Base-by-base conservation (phyloP, 768 basidiomycete species). In the Tubosaeta sp. region DNA sequence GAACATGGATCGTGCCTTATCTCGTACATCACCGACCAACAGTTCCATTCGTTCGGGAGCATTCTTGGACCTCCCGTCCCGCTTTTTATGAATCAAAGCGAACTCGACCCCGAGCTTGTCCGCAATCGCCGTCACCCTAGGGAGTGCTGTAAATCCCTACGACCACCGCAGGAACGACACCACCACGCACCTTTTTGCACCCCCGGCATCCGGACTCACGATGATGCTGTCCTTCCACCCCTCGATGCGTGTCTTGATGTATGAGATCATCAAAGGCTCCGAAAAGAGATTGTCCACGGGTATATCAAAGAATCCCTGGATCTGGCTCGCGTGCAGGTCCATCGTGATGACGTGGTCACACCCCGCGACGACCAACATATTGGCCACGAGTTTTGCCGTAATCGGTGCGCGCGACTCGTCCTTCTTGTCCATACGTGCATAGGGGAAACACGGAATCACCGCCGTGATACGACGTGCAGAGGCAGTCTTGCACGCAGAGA, bases 341-440 rank as follows among this genome's bases (percentile, higher is more conserved):
- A 98, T 95, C n/a, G 95, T 97, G 60, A 99, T 97, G 64, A 99
- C 88, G 66, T 98, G 95, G 72, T 98, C 95, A 66, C 94, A 97
- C 22, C 95, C 95, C 9, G 97, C 95, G 43, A 97, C 91, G 41
- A 84, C 86, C 54, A 99, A 77, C 95, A 98, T 98, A 71, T 97
- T 98, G 22, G 95, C 95, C 44, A 98, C 91, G 49, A 99, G 82
- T 73, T 99, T 99, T 43, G 95, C 94, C 5, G 95, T 97, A 69
- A 99, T 99, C 25, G 97, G 95, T 4, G 94, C 93, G 7, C 95
- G 81, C 6, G 84, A 86, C 75, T 90, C 91, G 76, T 99, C 93
- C 78, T 98, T 99, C 74, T 97, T 97, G 78, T 97, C 95, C 81
- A 92, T 92, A 10, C 95, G 79, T 1, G 95, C 89, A 64, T 98